Percentiles rank a stretch among this genome's conserved stretches.
phyloP scores from a whole-genome alignment of 331 rosid genomes.

The Ulmus americana region DNA sequence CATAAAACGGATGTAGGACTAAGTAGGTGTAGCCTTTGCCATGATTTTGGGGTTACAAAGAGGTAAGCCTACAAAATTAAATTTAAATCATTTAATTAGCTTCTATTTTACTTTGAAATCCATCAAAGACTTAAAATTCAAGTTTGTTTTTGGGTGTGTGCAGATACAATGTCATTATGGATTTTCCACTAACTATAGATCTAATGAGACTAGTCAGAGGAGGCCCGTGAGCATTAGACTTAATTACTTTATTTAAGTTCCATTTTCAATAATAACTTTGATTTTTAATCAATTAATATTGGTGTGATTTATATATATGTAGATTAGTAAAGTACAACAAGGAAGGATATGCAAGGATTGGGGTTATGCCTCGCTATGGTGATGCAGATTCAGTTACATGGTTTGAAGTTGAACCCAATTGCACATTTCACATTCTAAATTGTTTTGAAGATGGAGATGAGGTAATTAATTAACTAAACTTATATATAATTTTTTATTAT shows the following conservation, averaged over 20 bases:
- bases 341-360: conserved; percentile 53
- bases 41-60: conserved; percentile 54
- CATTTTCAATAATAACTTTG: neutral
- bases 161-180: conserved; percentile 64
- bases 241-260: neutral
- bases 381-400: conserved; percentile 47
- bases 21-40: conserved; percentile 46
- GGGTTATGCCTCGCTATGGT: conserved; percentile 71
- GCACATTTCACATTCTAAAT: conserved; percentile 61
- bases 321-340: conserved; percentile 44
- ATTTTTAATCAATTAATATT: neutral
- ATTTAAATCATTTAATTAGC: neutral
- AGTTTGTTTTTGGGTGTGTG: conserved; percentile 1
- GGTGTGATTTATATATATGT: neutral
- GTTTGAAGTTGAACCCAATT: conserved; percentile 61
- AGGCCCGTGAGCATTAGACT: conserved; percentile 48
- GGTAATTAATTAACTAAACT: conserved; percentile 24
- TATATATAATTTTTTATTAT: neutral
- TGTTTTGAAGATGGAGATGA: conserved; percentile 53
- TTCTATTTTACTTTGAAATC: neutral
- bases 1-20: conserved; percentile 53
- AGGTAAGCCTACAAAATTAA: conserved; percentile 29
- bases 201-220: conserved; percentile 44
- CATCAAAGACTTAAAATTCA: no score
- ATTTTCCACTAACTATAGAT: conserved; percentile 55